Evolutionary conservation across 2,329 filamentous ascomycete genomes (phyloP).

Genomic region (Ilyonectria robusta): DNA sequence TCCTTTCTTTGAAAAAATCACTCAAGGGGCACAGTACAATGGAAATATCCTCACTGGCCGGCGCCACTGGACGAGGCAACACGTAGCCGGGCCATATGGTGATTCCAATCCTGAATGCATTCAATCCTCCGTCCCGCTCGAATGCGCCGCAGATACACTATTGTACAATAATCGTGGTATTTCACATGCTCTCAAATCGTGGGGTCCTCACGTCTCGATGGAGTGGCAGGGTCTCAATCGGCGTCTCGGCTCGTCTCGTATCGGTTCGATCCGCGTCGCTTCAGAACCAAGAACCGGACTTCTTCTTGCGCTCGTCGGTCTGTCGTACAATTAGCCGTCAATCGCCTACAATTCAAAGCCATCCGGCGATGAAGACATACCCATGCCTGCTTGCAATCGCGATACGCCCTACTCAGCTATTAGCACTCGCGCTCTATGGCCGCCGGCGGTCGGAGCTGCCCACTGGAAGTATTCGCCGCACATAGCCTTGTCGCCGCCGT

Average conservation of each 20-base stretch:
- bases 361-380: slow-evolving; percentile 62
- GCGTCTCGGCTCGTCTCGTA: background rate
- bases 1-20: background rate
- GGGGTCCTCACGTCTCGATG: background rate
- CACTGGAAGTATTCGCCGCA: slow-evolving; percentile 97
- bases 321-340: slow-evolving; percentile 32
- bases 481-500: slow-evolving; percentile 89
- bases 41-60: background rate
- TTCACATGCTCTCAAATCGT: slow-evolving; percentile 13
- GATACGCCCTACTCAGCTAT: slow-evolving; percentile 79
- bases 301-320: slow-evolving; percentile 53
- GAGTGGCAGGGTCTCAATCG: background rate
- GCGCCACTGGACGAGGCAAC: background rate
- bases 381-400: slow-evolving; percentile 96
- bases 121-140: background rate
- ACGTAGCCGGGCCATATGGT: background rate
- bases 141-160: slow-evolving; percentile 16
- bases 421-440: slow-evolving; percentile 26
- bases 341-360: background rate
- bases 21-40: background rate
- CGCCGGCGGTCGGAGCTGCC: slow-evolving; percentile 51
- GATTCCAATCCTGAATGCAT: background rate
- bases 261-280: slow-evolving; percentile 1
- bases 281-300: slow-evolving; percentile 46
- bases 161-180: slow-evolving; percentile 28